Conservation (phyloP, 441 rosid genomes). For the Daphne laureola region DNA sequence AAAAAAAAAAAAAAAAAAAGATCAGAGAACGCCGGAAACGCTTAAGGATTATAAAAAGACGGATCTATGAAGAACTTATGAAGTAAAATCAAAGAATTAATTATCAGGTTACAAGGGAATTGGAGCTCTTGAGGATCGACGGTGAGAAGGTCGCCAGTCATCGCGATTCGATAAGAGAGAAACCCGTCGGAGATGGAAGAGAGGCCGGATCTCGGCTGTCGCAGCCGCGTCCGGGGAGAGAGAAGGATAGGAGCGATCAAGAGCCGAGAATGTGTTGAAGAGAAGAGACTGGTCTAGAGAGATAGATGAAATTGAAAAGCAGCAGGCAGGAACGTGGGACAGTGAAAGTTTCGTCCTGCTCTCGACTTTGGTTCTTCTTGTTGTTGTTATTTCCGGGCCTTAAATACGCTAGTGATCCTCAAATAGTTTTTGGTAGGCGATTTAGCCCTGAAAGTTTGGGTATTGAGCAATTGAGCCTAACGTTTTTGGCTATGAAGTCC, state of each 20-base stretch:
- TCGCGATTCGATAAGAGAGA: conserved; percentile 22
- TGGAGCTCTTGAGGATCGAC: conserved; percentile 80
- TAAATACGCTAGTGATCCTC: too few species aligned
- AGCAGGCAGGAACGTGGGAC: conserved; percentile 23
- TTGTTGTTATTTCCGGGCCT: too few species aligned
- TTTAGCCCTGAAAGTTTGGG: too few species aligned
- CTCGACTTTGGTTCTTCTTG: too few species aligned
- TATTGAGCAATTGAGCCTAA: too few species aligned
- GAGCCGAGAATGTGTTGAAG: neutral
- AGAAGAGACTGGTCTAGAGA: conserved; percentile 1
- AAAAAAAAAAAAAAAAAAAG: neutral
- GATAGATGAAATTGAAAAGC: conserved; percentile 9
- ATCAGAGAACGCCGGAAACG: conserved; percentile 7
- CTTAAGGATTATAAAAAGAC: neutral
- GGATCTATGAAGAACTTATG: conserved; percentile 13
- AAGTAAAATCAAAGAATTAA: neutral
- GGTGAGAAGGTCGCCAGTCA: conserved; percentile 60
- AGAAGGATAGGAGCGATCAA: neutral
- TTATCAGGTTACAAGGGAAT: conserved; percentile 49
- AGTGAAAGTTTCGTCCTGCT: conserved; percentile 27
- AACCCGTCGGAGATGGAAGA: conserved; percentile 6
- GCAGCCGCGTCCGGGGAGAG: conserved; percentile 12
- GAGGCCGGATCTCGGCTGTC: neutral
- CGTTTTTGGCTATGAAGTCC: too few species aligned
- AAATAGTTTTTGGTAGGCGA: too few species aligned